Percentiles rank a stretch among this genome's conserved stretches.
Conservation (phyloP, 176 grass and related monocot species). For the Cenchrus americanus region DNA sequence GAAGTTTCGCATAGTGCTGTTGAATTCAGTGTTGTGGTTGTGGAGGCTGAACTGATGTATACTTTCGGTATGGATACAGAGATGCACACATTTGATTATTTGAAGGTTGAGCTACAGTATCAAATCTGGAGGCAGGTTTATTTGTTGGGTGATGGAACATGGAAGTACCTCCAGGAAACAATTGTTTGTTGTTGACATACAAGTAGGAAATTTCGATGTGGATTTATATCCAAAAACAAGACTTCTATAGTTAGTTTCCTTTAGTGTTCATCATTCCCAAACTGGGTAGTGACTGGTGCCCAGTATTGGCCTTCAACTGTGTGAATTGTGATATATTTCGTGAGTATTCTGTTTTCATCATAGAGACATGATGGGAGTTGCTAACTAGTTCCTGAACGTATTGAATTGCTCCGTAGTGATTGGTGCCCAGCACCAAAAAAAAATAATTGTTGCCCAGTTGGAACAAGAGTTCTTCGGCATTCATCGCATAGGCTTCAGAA, state of each 20-base stretch:
- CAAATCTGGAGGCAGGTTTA: neutral
- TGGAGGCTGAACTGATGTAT: constrained; percentile 7
- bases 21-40: constrained; percentile 2
- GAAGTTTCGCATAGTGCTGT: constrained; percentile 7
- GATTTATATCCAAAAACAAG: neutral
- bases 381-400: neutral
- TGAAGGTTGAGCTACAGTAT: neutral
- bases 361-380: neutral
- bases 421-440: too few relatives aligned
- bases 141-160: neutral
- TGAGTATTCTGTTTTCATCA: neutral
- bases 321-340: too few relatives aligned
- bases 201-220: neutral
- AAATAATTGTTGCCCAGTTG: neutral
- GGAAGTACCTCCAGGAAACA: neutral
- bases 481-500: neutral
- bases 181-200: neutral
- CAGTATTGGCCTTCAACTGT: too few relatives aligned
- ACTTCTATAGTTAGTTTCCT: neutral
- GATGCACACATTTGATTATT: neutral
- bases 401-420: too few relatives aligned
- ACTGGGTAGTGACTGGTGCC: neutral
- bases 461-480: neutral
- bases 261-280: too few relatives aligned
- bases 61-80: neutral